These are phyloP conservation scores for Striga asiatica DNA, from an alignment of 257 asterid genomes.

Conservation along the genomic window DNA sequence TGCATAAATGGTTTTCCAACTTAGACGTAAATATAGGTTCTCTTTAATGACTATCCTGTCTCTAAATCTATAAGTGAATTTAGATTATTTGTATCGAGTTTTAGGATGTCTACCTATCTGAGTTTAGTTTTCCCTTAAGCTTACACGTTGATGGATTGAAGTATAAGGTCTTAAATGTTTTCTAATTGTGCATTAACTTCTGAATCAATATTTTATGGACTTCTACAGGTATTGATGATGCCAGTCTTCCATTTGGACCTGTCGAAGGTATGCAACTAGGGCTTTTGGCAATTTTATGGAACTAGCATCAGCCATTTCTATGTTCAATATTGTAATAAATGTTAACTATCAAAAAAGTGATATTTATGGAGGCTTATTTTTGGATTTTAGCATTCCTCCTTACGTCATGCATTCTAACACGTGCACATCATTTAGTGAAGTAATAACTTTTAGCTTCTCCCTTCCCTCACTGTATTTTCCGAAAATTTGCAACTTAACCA, in stretches of 20 bases:
- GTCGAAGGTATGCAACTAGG: conserved; percentile 39
- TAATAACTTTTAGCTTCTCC: neutral
- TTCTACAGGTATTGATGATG: conserved; percentile 49
- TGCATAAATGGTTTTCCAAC: too few species aligned
- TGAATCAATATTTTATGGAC: conserved; percentile 8
- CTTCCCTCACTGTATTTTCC: neutral
- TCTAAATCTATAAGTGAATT: neutral
- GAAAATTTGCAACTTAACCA: neutral
- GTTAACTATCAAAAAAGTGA: neutral
- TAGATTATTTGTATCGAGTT: neutral
- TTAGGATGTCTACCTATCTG: conserved; percentile 6
- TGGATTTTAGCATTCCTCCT: neutral
- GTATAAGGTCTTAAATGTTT: neutral
- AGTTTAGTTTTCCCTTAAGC: neutral
- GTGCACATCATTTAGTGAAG: conserved; percentile 3
- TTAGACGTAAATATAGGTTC: too few species aligned
- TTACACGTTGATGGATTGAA: neutral
- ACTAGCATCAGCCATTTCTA: neutral
- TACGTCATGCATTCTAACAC: neutral
- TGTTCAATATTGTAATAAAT: neutral
- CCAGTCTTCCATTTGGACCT: conserved; percentile 51
- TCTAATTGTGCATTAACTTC: conserved; percentile 3
- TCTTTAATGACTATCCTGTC: too few species aligned
- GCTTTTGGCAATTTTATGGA: too few species aligned
- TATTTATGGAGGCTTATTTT: neutral